A percentile compares a stretch with the other conserved stretches of the same genome.
These are phyloP conservation scores for Anisodus acutangulus DNA, from an alignment of 257 asterid genomes.

Conservation along the genomic window DNA sequence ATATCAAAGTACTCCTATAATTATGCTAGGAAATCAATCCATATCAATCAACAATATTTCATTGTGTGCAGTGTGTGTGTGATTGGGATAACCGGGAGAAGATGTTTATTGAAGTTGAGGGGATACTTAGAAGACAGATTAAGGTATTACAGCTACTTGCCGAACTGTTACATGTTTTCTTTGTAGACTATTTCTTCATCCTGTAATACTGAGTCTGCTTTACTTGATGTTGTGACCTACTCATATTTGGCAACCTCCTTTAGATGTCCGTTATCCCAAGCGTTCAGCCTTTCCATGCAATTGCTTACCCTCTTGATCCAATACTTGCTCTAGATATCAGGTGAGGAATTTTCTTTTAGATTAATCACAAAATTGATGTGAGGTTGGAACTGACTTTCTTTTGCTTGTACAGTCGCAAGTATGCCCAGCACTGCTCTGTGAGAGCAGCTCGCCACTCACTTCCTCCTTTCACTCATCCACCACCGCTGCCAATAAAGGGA, in stretches of 20 bases:
- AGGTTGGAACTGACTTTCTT: constrained; percentile 24
- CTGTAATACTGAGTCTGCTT: background rate
- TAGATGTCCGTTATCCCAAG: constrained; percentile 95
- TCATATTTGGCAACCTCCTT: constrained; percentile 18
- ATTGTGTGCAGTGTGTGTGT: constrained; percentile 71
- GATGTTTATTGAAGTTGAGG: constrained; percentile 92
- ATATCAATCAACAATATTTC: too few species aligned
- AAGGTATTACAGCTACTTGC: constrained; percentile 53
- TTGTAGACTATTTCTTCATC: constrained; percentile 9
- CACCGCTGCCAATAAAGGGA: constrained; percentile 70
- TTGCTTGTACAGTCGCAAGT: constrained; percentile 70
- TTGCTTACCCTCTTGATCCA: constrained; percentile 98
- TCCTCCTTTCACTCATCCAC: constrained; percentile 85
- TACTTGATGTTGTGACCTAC: constrained; percentile 1
- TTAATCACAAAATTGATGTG: background rate
- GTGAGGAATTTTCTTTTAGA: constrained; percentile 41
- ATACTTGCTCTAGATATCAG: constrained; percentile 92
- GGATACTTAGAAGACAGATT: constrained; percentile 82
- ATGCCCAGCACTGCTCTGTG: constrained; percentile 92
- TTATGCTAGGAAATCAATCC: too few species aligned
- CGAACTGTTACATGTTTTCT: constrained; percentile 1
- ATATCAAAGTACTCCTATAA: too few species aligned
- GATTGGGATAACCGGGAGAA: constrained; percentile 95
- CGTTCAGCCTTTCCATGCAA: constrained; percentile 99
- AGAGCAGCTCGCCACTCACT: constrained; percentile 92